Percentiles rank a stretch among this genome's conserved stretches.
phyloP scores from a whole-genome alignment of 768 basidiomycete species.

The Xerocomus potaroensis region DNA sequence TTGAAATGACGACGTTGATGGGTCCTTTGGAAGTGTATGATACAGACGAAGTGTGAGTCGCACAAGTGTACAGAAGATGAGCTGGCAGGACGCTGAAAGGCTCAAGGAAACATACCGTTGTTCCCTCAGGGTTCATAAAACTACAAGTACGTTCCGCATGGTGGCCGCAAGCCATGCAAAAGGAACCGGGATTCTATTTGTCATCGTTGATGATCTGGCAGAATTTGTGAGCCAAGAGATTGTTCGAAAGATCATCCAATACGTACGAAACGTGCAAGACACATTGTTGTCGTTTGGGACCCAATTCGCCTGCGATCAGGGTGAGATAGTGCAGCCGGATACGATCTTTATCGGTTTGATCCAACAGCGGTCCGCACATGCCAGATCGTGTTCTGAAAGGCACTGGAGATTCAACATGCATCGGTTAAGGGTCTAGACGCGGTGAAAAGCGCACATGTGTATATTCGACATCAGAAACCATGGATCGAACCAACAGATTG shows the following conservation, averaged over 20 bases:
- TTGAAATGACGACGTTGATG: background rate
- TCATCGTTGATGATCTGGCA: background rate
- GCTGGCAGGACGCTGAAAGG: background rate
- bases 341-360: background rate
- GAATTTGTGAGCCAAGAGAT: background rate
- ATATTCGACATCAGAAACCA: background rate
- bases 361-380: background rate
- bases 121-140: background rate
- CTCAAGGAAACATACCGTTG: background rate
- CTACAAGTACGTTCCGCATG: background rate
- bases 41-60: background rate
- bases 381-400: background rate
- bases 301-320: background rate
- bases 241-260: background rate
- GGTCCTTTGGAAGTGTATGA: too few species aligned
- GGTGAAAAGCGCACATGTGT: too few species aligned
- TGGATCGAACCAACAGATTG: background rate
- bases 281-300: background rate
- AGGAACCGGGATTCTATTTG: background rate
- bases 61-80: too few species aligned
- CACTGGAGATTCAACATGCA: background rate
- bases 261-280: slow-evolving; percentile 6
- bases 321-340: background rate
- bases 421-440: background rate
- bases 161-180: background rate